Evolutionary conservation across 2,329 filamentous ascomycete species (phyloP), one percentile per base, ranked within the genome.

Genomic region (Fusarium marasasianum): DNA sequence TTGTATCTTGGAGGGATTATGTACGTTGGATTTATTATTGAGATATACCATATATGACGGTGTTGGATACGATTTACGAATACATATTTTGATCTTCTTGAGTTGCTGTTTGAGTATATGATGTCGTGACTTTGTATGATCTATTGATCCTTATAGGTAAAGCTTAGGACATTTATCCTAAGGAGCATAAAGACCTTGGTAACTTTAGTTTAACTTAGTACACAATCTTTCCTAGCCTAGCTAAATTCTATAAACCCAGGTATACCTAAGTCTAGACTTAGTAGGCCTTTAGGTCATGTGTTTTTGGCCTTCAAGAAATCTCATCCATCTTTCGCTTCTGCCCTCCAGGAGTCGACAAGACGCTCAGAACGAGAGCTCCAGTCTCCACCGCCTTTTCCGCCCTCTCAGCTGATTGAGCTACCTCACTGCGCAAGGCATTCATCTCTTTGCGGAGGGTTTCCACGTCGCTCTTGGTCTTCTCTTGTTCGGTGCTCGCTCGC

Each of bases 61-160:
- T 22, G 9, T 37, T n/a, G 57, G 40, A 29, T 33, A 69, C 33
- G 66, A 63, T n/a, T 24, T 53, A 69, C 43, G 66, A 69, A 69
- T 33, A 40, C n/a, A 58, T 29, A 24, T 2, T 56, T 47, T 15
- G 10, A 13, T 17, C 20, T 17, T 17, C 20, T 17, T 14, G 3
- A n/a, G 13, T 14, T 29, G 9, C 13, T 29, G 26, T 47, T 15
- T 29, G 26, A 22, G 44, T 14, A n/a, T n/a, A 26, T 13, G 11
- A 26, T 14, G 17, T 4, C 11, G 3, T 24, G 6, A n/a, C 18
- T 17, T 24, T 5, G 6, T 26, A 20, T 45, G 11, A 5, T 26
- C 12, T 45, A 0, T 47, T 47, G 44, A 11, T 47, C 9, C 4
- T 47, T 15, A 10, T 20, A 13, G 24, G 15, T 2, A 14, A 22